A percentile compares a stretch with the other conserved stretches of the same genome.
phyloP scores from a whole-genome alignment of 805 yeast genomes.

The Blastobotrys chiropterorum region DNA sequence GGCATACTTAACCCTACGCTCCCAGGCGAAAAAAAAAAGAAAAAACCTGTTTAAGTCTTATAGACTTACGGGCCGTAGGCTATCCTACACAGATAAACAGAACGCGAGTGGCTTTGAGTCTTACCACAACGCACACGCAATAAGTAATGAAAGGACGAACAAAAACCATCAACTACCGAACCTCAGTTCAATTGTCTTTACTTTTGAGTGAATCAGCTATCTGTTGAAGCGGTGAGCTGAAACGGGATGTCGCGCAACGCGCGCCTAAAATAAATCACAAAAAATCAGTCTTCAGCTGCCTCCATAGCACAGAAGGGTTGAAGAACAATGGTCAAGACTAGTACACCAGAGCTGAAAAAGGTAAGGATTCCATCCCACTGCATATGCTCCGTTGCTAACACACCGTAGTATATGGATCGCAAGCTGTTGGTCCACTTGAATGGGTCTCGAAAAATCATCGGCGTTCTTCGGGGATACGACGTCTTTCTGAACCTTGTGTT shows the following conservation, averaged over 20 bases:
- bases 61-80: no score
- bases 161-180: no score
- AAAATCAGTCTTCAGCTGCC: slow-evolving; percentile 1
- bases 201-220: no score
- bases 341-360: slow-evolving; percentile 31
- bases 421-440: slow-evolving; percentile 67
- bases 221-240: no score
- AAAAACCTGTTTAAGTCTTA: no score
- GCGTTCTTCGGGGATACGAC: slow-evolving; percentile 81
- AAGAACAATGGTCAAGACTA: slow-evolving; percentile 17
- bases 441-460: slow-evolving; percentile 73
- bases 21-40: no score
- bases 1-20: no score
- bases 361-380: slow-evolving; percentile 16
- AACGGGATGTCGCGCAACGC: neutral
- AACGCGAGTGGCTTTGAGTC: no score
- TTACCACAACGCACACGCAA: no score
- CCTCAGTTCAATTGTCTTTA: no score
- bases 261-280: neutral
- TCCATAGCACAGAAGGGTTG: neutral
- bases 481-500: slow-evolving; percentile 65
- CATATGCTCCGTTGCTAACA: neutral
- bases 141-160: no score
- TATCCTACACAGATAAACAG: no score
- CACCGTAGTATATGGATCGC: slow-evolving; percentile 64